Evolutionary conservation across 176 grass and related monocot genomes (phyloP), one percentile per base, ranked within the genome.

Genomic region (Thinopyrum elongatum): DNA sequence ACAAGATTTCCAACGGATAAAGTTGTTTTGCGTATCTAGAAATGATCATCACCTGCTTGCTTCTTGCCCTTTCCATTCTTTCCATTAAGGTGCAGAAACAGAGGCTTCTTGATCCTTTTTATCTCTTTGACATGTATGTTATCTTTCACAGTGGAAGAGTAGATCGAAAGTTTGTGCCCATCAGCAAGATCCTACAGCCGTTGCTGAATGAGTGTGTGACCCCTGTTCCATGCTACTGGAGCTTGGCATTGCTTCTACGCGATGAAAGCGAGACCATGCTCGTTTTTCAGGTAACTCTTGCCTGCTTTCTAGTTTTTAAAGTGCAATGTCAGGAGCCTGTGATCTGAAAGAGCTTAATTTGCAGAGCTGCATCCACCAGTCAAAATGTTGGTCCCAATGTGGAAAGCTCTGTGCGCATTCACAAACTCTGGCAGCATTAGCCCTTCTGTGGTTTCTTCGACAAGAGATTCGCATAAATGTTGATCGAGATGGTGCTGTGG

Each of bases 171-270:
- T 94, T 94, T 84, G 76, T 93, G 80, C 87, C 92, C 58, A 77
- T 91, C 28, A 79, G 80, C 55, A 99, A 90, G 78, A 91, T 94
- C 67, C 55, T 91, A 78, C 88, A 88, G 38, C 90, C 90, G 2
- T 35, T 94, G 70, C 79, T 99, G 38, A 96, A 96, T 42, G 92
- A 96, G 77, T 89, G 64, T 21, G 82, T 92, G 84, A 90, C 82
- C 74, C 95, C 91, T 51, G 89, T 93, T 26, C 74, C 89, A 47
- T 98, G 93, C 77, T 95, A 93, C 66, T 95, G 93, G 89, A 98
- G 79, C 65, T 90, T 96, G 67, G 70, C 84, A 70, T 84, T 96
- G 76, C 70, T 99, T 82, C 33, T 96, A 3, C 77, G 53, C 1
- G 82, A 90, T n/a, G 77, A 94, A 86, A 85, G 93, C 42, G 79